These are phyloP conservation scores for Fusarium pininemorale DNA, from an alignment of 2,329 filamentous ascomycete genomes.

Conservation along the genomic window DNA sequence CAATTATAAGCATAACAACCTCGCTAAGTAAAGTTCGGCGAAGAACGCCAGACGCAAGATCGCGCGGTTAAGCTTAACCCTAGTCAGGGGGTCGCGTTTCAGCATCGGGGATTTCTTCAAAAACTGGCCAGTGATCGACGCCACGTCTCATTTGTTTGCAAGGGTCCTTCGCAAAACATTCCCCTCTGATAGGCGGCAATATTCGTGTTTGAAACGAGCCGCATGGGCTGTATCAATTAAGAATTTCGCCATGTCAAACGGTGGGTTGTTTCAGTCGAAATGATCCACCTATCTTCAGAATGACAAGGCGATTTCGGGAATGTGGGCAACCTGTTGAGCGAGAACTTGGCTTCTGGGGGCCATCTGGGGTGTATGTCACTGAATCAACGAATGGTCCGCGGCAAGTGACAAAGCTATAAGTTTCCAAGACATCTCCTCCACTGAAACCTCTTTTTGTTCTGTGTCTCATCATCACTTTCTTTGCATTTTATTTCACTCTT, in stretches of 20 bases:
- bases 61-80: slow-evolving; percentile 17
- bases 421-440: background rate
- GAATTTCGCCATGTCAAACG: slow-evolving; percentile 30
- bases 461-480: slow-evolving; percentile 31
- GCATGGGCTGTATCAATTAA: slow-evolving; percentile 25
- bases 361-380: slow-evolving; percentile 7
- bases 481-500: slow-evolving; percentile 32
- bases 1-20: background rate
- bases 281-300: background rate
- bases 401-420: slow-evolving; percentile 33
- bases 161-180: background rate
- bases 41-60: background rate
- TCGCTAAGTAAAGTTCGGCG: background rate
- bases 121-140: background rate
- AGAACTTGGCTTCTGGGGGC: slow-evolving; percentile 1
- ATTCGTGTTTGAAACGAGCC: slow-evolving; percentile 21
- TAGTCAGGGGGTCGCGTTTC: slow-evolving; percentile 30
- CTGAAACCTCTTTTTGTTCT: background rate
- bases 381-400: background rate
- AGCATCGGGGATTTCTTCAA: slow-evolving; percentile 1
- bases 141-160: background rate
- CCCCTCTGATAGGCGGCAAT: slow-evolving; percentile 29
- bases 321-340: background rate
- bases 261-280: slow-evolving; percentile 21
- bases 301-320: background rate